Evolutionary conservation across 2,329 filamentous ascomycete species (phyloP), one percentile per base, ranked within the genome.

Genomic region (Fusarium devonianum): DNA sequence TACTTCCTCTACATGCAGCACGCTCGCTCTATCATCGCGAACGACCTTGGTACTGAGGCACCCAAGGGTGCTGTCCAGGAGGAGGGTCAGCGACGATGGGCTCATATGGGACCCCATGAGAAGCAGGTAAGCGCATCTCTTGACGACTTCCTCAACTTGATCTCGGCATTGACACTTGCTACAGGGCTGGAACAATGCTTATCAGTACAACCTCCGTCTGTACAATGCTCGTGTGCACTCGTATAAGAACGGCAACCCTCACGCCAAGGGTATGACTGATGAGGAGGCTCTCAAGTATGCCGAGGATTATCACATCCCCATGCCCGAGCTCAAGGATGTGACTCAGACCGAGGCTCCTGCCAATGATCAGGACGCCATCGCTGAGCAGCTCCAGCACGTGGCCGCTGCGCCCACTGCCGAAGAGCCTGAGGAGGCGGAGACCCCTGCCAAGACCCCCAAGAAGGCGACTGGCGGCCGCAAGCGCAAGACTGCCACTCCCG

Each of bases 1-100:
- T 97, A 95, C 78, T 96, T 97, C 79, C 78, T 97, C 53, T 97
- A 92, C 78, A 91, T 96, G 80, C 89, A 95, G 72, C 87, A 89
- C 58, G 91, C 91, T 58, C 89, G 94, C 38, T 83, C 86, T 40
- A 87, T 90, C 69, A 94, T 97, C 63, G 87, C 89, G 48, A 80
- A 79, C 23, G 91, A 95, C 63, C 81, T 96, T 9, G 89, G 88
- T 16, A 70, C 83, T n/a, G 81, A 85, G 51, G 85, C 87, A 7
- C 87, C 88, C 71, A 92, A 93, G 70, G 91, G 91, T 67, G 90
- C 92, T 49, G 89, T 97, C 37, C 88, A 92, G 69, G 85, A 90
- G 52, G 92, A 96, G 73, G 90, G 92, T 29, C 92, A 91, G 67
- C 85, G 86, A 64, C 84, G 92, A 66, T 97, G 93, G 93, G 82